phyloP scores from a whole-genome alignment of 768 basidiomycete genomes.

The Lentinula edodes region DNA sequence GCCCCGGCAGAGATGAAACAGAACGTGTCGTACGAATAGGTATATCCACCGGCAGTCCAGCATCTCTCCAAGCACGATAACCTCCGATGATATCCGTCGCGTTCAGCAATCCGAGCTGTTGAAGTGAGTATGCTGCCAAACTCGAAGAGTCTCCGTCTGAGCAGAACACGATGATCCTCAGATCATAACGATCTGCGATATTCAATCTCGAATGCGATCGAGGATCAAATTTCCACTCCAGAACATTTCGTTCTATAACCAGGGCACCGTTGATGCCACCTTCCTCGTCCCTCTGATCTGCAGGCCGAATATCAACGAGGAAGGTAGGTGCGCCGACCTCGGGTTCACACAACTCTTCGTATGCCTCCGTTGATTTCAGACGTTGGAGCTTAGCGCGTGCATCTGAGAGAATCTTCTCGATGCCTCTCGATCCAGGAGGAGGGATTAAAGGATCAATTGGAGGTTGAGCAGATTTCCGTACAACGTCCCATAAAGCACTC shows the following conservation, averaged over 20 bases:
- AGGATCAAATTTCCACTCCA: constrained; percentile 82
- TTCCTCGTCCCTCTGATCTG: constrained; percentile 46
- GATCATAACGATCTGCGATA: constrained; percentile 71
- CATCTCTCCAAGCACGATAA: constrained; percentile 65
- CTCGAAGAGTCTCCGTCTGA: constrained; percentile 71
- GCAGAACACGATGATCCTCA: constrained; percentile 69
- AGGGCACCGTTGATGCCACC: constrained; percentile 67
- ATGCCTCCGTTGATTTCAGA: constrained; percentile 54
- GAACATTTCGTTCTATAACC: constrained; percentile 67
- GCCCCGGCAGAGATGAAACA: background rate
- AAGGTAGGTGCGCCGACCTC: constrained; percentile 56
- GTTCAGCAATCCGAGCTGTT: constrained; percentile 64
- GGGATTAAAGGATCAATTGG: constrained; percentile 59
- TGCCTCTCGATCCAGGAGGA: constrained; percentile 59
- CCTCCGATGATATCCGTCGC: constrained; percentile 79
- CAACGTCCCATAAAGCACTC: constrained; percentile 62
- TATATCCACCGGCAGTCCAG: constrained; percentile 54
- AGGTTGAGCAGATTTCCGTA: constrained; percentile 53
- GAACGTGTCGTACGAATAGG: constrained; percentile 1
- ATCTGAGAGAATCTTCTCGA: constrained; percentile 49
- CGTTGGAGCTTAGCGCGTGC: constrained; percentile 63
- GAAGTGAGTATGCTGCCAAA: constrained; percentile 64
- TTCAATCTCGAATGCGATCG: constrained; percentile 50
- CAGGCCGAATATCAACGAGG: constrained; percentile 74
- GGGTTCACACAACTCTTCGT: constrained; percentile 50